phyloP scores from a whole-genome alignment of 257 asterid genomes.

The Misopates orontium region DNA sequence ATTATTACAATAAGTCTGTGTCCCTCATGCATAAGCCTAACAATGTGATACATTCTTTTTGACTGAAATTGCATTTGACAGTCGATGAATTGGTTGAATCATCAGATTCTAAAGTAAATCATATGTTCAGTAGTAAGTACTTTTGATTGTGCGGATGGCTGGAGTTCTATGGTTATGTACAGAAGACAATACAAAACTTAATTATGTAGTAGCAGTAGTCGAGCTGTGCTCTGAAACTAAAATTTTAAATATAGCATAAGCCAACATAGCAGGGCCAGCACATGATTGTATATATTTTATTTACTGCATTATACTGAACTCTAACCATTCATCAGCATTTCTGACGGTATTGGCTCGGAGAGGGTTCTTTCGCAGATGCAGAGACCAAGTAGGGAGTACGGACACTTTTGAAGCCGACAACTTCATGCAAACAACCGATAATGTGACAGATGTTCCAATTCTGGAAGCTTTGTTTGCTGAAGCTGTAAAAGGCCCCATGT shows the following conservation, averaged over 20 bases:
- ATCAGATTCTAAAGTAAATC: conserved; percentile 16
- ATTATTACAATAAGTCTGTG: conserved; percentile 9
- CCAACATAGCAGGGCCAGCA: background rate
- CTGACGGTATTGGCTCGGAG: conserved; percentile 80
- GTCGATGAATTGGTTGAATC: conserved; percentile 12
- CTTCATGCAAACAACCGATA: conserved; percentile 57
- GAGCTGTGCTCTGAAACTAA: conserved; percentile 10
- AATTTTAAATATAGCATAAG: conserved; percentile 12
- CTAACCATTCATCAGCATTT: conserved; percentile 58
- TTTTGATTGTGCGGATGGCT: conserved; percentile 12
- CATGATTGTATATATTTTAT: conserved; percentile 15
- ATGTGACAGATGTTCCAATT: conserved; percentile 43
- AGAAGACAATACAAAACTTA: conserved; percentile 1
- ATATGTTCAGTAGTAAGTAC: conserved; percentile 17
- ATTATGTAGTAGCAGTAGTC: conserved; percentile 9
- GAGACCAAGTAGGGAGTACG: conserved; percentile 37
- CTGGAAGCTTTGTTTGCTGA: conserved; percentile 81
- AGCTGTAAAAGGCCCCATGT: conserved; percentile 91
- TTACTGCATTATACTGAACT: conserved; percentile 21
- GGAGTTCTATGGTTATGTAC: conserved; percentile 11
- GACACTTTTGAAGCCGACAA: conserved; percentile 51
- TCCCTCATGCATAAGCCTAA: conserved; percentile 16
- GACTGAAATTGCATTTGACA: conserved; percentile 22
- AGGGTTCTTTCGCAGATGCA: conserved; percentile 63
- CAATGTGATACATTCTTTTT: conserved; percentile 15